Evolutionary conservation across 106 monocot genomes (phyloP).

Genomic region (Platanthera zijinensis): DNA sequence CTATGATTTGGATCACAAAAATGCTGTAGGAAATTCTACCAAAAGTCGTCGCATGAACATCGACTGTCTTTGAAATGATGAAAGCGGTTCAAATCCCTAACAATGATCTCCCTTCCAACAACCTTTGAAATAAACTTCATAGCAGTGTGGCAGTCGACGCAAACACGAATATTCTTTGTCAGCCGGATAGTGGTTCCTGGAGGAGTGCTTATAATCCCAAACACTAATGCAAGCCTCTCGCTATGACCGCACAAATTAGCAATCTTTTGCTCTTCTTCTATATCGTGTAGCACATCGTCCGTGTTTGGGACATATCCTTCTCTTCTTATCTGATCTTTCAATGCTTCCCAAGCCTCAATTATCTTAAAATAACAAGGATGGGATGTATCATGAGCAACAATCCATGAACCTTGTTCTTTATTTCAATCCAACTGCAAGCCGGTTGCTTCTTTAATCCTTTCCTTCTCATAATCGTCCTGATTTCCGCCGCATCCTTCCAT

Average conservation of each 20-base stretch:
- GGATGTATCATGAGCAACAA: constrained; percentile 56
- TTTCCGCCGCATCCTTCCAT: constrained; percentile 70
- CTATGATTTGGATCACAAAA: not conserved
- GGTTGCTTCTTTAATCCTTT: constrained; percentile 63
- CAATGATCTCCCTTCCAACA: constrained; percentile 74
- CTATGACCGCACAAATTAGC: constrained; percentile 54
- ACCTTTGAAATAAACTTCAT: constrained; percentile 71
- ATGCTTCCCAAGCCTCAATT: constrained; percentile 30
- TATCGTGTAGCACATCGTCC: constrained; percentile 60
- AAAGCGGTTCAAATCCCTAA: constrained; percentile 67
- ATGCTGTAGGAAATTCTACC: constrained; percentile 10
- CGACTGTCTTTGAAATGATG: constrained; percentile 51
- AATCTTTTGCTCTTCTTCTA: constrained; percentile 82
- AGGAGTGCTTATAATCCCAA: constrained; percentile 64
- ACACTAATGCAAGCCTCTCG: constrained; percentile 81
- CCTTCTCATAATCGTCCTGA: constrained; percentile 37
- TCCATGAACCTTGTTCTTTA: constrained; percentile 49
- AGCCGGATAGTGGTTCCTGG: constrained; percentile 63
- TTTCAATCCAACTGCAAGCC: constrained; percentile 81
- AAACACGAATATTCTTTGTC: constrained; percentile 77
- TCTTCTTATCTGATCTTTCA: constrained; percentile 49
- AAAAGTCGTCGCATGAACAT: constrained; percentile 38
- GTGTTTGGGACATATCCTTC: constrained; percentile 70
- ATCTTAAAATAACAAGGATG: constrained; percentile 54
- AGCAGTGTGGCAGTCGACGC: constrained; percentile 66